phyloP scores from a whole-genome alignment of 75 land plant species.

The Sequoiadendron giganteum region DNA sequence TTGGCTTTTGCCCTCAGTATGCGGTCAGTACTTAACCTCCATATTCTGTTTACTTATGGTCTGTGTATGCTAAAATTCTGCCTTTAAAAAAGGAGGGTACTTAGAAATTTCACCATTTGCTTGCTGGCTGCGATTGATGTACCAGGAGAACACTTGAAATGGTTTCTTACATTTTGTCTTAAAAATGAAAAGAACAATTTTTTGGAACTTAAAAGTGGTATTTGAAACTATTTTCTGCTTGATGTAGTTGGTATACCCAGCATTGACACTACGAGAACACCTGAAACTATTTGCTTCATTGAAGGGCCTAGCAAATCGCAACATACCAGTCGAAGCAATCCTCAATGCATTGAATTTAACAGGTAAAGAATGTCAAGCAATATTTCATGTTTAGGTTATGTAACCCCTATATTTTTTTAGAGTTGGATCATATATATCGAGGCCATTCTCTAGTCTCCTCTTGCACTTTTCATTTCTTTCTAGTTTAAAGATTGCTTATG shows the following conservation, averaged over 20 bases:
- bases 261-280: constrained; percentile 32
- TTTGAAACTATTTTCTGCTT: constrained; percentile 10
- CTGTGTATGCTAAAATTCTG: not conserved
- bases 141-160: not conserved
- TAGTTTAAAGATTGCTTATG: not conserved
- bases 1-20: constrained; percentile 34
- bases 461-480: not conserved
- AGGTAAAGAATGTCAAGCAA: constrained; percentile 9
- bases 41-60: not conserved
- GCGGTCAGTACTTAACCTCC: constrained; percentile 20
- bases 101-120: not conserved
- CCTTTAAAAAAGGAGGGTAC: not conserved
- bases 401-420: not conserved
- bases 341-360: constrained; percentile 28
- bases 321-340: constrained; percentile 19
- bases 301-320: constrained; percentile 21
- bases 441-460: not conserved
- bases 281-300: constrained; percentile 26
- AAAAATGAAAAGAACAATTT: not conserved
- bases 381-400: not conserved
- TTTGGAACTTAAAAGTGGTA: not conserved
- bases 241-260: constrained; percentile 26
- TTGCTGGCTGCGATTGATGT: not conserved
- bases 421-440: not conserved
- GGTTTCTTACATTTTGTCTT: not conserved